Conservation (phyloP, 192 early-diverging fungal genomes). For the Coemansia sp. region DNA sequence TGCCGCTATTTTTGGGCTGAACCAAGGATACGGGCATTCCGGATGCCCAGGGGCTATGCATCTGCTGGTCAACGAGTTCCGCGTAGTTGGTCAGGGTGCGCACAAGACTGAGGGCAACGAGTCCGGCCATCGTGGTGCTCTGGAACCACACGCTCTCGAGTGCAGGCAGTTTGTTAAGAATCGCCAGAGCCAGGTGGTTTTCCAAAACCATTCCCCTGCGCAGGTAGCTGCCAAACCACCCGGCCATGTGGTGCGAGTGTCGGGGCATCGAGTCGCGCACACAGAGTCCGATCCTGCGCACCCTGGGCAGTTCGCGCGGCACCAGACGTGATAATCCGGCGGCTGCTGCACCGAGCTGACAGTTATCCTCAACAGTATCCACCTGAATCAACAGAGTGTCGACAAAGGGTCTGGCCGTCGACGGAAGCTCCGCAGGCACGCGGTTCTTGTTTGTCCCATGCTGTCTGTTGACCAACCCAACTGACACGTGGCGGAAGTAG, state of each 20-base stretch:
- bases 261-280: slow-evolving; percentile 3
- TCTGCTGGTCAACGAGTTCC: slow-evolving; percentile 5
- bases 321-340: neutral
- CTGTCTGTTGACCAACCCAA: slow-evolving; percentile 6
- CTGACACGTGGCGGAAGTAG: slow-evolving; percentile 24
- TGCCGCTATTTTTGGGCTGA: neutral
- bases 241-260: neutral
- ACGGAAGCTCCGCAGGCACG: neutral
- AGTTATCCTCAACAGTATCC: neutral
- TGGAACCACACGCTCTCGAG: slow-evolving; percentile 11
- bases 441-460: neutral
- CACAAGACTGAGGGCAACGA: neutral
- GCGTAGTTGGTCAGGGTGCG: slow-evolving; percentile 1
- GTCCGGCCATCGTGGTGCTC: slow-evolving; percentile 7
- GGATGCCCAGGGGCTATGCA: slow-evolving; percentile 7
- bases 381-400: slow-evolving; percentile 16
- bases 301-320: slow-evolving; percentile 10
- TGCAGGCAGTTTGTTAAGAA: slow-evolving; percentile 1
- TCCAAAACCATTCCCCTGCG: neutral
- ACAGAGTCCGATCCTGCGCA: slow-evolving; percentile 21
- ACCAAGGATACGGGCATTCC: slow-evolving; percentile 1
- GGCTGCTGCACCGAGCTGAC: neutral
- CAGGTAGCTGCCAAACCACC: neutral
- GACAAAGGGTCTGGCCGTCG: neutral
- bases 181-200: neutral